A percentile compares a stretch with the other conserved stretches of the same genome.
These are phyloP conservation scores for Cladosporium sp. DNA, from an alignment of 2,329 filamentous ascomycete genomes.

Conservation along the genomic window DNA sequence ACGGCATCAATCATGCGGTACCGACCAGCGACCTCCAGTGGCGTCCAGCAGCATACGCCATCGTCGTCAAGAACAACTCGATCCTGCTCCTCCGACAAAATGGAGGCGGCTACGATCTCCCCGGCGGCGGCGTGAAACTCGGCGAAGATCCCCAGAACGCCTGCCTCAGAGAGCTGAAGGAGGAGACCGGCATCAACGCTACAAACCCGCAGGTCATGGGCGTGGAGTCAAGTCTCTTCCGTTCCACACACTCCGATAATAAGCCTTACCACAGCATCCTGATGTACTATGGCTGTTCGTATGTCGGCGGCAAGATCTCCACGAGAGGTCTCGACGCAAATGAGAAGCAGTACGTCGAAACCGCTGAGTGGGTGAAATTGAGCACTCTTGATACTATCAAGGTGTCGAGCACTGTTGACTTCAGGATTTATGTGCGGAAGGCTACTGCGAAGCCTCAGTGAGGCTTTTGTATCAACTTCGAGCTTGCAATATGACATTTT, in stretches of 20 bases:
- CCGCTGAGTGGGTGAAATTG: constrained; percentile 17
- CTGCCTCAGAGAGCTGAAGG: constrained; percentile 15
- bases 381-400: constrained; percentile 12
- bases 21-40: constrained; percentile 13
- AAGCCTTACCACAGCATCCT: constrained; percentile 17
- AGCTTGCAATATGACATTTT: not conserved
- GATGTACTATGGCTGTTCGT: constrained; percentile 17
- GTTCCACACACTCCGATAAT: constrained; percentile 6
- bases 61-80: constrained; percentile 9
- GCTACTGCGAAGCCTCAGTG: not conserved
- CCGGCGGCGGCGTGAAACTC: constrained; percentile 17
- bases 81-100: constrained; percentile 15
- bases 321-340: not conserved
- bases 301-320: constrained; percentile 12
- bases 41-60: constrained; percentile 19
- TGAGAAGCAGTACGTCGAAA: constrained; percentile 13
- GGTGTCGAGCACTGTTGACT: constrained; percentile 18
- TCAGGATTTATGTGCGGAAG: constrained; percentile 1
- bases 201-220: not conserved
- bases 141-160: constrained; percentile 18
- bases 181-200: constrained; percentile 17
- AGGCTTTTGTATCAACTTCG: not conserved
- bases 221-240: constrained; percentile 18
- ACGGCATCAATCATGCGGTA: constrained; percentile 1
- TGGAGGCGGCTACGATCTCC: constrained; percentile 14